phyloP scores from a whole-genome alignment of 2,329 filamentous ascomycete species.

The Tetracladium maxilliforme region DNA sequence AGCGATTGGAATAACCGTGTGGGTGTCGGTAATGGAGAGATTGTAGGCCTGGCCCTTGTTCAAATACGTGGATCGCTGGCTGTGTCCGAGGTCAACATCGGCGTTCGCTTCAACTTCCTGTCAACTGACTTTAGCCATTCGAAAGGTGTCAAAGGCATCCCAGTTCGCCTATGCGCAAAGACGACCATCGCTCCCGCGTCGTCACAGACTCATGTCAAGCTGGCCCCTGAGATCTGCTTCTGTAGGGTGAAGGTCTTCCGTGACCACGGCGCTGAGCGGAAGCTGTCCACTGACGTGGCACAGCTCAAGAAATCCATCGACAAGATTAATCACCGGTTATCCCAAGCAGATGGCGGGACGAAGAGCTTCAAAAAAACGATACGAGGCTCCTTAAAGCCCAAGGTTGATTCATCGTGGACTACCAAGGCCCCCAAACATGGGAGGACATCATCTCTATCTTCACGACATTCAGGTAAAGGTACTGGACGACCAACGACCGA shows the following conservation, averaged over 20 bases:
- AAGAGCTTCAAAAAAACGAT: slow-evolving; percentile 44
- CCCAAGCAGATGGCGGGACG: slow-evolving; percentile 55
- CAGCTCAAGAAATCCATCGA: slow-evolving; percentile 96
- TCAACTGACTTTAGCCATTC: slow-evolving; percentile 98
- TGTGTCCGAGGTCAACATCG: slow-evolving; percentile 64
- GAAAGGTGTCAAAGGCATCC: slow-evolving; percentile 95
- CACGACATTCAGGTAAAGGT: slow-evolving; percentile 46
- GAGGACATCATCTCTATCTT: slow-evolving; percentile 90
- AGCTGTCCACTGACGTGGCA: slow-evolving; percentile 84
- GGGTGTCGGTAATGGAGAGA: slow-evolving; percentile 68
- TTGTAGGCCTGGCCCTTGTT: slow-evolving; percentile 97
- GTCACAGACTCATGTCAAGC: slow-evolving; percentile 27
- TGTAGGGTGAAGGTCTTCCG: slow-evolving; percentile 97
- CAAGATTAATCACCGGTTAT: slow-evolving; percentile 86
- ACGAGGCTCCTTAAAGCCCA: slow-evolving; percentile 32
- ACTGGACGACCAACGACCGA: slow-evolving; percentile 36
- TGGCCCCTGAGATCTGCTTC: slow-evolving; percentile 63
- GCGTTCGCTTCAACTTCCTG: slow-evolving; percentile 93
- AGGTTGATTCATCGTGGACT: slow-evolving; percentile 31
- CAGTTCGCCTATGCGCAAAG: slow-evolving; percentile 83
- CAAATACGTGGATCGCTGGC: slow-evolving; percentile 62
- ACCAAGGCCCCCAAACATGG: slow-evolving; percentile 62
- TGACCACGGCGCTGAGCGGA: slow-evolving; percentile 89
- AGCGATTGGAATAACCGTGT: slow-evolving; percentile 38
- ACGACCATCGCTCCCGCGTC: slow-evolving; percentile 52